Evolutionary conservation across 2,329 filamentous ascomycete species (phyloP), one percentile per base, ranked within the genome.

Genomic region (Alternaria angustiovoidea): DNA sequence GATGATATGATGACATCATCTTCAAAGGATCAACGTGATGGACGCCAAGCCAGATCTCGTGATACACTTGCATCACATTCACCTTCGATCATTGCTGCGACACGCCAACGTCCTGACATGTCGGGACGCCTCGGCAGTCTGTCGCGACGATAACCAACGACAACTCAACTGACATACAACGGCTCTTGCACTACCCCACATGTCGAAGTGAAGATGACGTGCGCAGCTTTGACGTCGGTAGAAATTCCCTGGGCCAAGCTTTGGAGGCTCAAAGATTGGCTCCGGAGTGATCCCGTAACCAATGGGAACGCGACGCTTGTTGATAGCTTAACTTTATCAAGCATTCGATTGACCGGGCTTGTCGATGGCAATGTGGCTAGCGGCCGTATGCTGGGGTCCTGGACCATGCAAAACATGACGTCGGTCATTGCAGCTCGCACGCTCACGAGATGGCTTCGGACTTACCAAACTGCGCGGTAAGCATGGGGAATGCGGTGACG

Each of bases 341-440:
- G 58, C 54, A 51, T 57, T 59, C 32, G 38, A 41, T 56, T 56
- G 18, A 32, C 46, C 46, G n/a, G 44, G 44, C 26, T 46, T 22
- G 20, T 43, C 32, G 8, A 48, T 22, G 28, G 32, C 54, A 34
- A 47, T 52, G 28, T 32, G 28, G 22, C 42, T 57, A 47, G 54
- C 26, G 22, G 34, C 58, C 51, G 14, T 46, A 32, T 30, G 14
- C 39, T 22, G 30, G 8, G 36, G 20, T 47, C 16, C 26, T 34
- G 36, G 30, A 32, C 16, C 57, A 51, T 49, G 51, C 38, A 39
- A 38, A 52, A 20, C 41, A 57, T 61, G 58, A 61, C 58, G 58
- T 61, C 54, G 48, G 18, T 7, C n/a, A 41, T 30, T 28, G 46
- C 24, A 11, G 16, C 30, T 24, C 38, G 20, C 38, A 46, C 52